These are phyloP conservation scores for Aspergillus melleus DNA, from an alignment of 2,329 filamentous ascomycete genomes.

Conservation along the genomic window DNA sequence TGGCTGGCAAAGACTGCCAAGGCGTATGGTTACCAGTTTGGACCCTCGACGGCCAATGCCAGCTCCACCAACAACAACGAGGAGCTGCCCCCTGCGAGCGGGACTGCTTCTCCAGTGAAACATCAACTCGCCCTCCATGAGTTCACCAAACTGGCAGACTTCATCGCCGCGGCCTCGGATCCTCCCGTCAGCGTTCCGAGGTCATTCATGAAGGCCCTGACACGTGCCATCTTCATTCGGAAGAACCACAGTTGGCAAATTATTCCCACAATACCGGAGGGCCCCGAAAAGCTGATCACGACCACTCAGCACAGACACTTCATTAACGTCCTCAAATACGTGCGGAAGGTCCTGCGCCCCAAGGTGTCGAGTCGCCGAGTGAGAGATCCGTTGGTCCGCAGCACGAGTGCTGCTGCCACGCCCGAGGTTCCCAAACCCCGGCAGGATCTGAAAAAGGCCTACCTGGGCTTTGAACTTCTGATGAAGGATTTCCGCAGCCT, in stretches of 20 bases:
- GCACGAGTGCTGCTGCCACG: neutral
- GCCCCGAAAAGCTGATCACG: neutral
- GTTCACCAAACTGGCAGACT: neutral
- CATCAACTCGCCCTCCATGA: neutral
- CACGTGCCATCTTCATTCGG: neutral
- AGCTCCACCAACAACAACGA: neutral
- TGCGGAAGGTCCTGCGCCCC: neutral
- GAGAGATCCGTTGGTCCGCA: neutral
- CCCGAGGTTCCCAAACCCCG: conserved; percentile 30
- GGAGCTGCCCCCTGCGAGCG: neutral
- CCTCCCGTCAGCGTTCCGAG: neutral
- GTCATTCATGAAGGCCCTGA: neutral
- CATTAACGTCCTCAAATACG: neutral
- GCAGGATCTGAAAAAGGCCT: conserved; percentile 16
- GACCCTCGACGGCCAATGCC: neutral
- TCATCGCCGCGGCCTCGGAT: neutral
- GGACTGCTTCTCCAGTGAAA: neutral
- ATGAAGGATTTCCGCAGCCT: conserved; percentile 22
- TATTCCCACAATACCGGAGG: neutral
- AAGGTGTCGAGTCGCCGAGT: neutral
- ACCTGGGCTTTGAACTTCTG: conserved; percentile 20
- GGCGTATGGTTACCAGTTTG: conserved; percentile 22
- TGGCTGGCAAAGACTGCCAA: conserved; percentile 30
- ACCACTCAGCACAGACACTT: neutral
- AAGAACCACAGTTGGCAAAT: neutral